Evolutionary conservation across 305 asterid genomes (phyloP), one percentile per base, ranked within the genome.

Genomic region (Euphrasia arctica): DNA sequence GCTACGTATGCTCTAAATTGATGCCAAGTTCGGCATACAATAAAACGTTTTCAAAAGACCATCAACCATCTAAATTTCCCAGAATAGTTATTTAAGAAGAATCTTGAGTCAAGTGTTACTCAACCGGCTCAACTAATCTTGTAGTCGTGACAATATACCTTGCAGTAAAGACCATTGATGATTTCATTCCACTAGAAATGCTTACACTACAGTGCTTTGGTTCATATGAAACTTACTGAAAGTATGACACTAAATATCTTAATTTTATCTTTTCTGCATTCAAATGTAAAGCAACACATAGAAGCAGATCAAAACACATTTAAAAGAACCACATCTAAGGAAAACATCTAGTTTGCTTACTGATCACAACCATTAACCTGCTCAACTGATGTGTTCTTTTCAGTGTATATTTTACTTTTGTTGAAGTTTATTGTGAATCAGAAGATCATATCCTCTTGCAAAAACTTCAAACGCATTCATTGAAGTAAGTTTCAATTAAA

Each of bases 391-490:
- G 54, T 48, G 54, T 48, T 48, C 54, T 48, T 48, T 12, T 48
- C n/a, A 12, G 54, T 12, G 22, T 48, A 18, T 48, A 13, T 12
- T 3, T 48, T 48, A n/a, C 36, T 3, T 32, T 32, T 32, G 6
- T 32, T 32, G 36, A 32, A 3, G 36, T 32, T 32, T 32, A 32
- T 32, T 32, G 36, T 32, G 36, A 32, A 32, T 32, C 36, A 32
- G 36, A 67, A 67, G 39, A 58, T 60, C 32, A 41, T 7, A 39
- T 43, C 48, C 18, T 52, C 13, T 29, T 2, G 31, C 4, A 3
- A 36, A 59, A 3, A 32, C 39, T 68, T 68, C 10, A 60, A 55
- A 18, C 52, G 47, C 12, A 60, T 68, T 54, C 18, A 39, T 32
- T 43, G 27, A 4, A 62, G 27, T 10, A 60, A 60, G 18, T 43